Evolutionary conservation across 352 stramenopile genomes (phyloP).

Genomic region (Pythium sp.): DNA sequence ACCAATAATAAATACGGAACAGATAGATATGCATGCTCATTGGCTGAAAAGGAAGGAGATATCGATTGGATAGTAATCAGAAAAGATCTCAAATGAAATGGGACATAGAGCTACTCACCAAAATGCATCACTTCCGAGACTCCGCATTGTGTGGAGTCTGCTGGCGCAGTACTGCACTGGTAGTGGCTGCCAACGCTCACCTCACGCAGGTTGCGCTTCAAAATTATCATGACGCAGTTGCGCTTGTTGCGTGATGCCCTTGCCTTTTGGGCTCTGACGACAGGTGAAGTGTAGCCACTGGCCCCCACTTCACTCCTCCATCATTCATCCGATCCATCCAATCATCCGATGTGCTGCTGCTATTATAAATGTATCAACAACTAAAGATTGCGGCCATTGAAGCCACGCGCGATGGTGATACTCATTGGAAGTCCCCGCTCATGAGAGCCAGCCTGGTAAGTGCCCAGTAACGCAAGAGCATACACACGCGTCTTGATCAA

Average conservation of each 20-base stretch:
- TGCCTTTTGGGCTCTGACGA: background rate
- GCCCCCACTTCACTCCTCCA: background rate
- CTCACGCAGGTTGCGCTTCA: background rate
- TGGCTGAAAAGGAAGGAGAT: background rate
- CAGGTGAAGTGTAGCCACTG: background rate
- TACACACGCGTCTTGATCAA: background rate
- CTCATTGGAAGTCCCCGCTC: background rate
- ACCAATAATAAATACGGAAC: background rate
- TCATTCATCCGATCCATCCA: background rate
- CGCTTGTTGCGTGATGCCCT: background rate
- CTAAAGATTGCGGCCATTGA: too few species aligned
- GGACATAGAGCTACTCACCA: background rate
- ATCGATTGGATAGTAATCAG: background rate
- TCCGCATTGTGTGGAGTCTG: background rate
- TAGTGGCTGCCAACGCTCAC: background rate
- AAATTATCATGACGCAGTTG: background rate
- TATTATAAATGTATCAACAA: background rate
- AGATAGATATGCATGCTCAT: background rate
- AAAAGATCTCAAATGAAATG: background rate
- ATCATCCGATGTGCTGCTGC: background rate
- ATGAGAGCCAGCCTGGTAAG: background rate
- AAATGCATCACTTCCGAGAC: background rate
- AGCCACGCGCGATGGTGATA: background rate
- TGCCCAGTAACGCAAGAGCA: background rate
- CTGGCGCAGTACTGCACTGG: background rate